Conservation (phyloP, 495 filamentous ascomycete genomes). For the Penicillium chermesinum region DNA sequence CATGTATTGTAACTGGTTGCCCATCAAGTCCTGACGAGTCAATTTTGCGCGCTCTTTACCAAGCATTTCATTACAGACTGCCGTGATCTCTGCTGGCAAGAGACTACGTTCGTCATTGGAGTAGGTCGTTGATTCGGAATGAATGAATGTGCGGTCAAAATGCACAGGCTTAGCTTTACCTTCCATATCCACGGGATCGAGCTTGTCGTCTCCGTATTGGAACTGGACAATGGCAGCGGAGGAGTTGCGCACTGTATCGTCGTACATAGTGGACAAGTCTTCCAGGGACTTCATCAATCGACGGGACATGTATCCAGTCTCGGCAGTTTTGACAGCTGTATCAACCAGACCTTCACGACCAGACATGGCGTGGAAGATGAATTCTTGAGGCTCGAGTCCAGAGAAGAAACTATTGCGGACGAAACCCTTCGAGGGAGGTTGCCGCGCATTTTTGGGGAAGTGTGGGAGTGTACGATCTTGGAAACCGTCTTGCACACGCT, state of each 20-base stretch:
- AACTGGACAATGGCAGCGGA: constrained; percentile 86
- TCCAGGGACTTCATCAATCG: constrained; percentile 97
- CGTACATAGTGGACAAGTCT: constrained; percentile 86
- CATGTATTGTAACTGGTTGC: constrained; percentile 53
- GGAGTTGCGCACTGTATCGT: constrained; percentile 89
- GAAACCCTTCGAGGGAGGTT: constrained; percentile 92
- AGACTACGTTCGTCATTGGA: constrained; percentile 67
- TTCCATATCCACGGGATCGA: constrained; percentile 98
- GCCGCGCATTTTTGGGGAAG: constrained; percentile 86
- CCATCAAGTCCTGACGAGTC: constrained; percentile 50
- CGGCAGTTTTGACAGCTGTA: constrained; percentile 98
- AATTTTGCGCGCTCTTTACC: constrained; percentile 60
- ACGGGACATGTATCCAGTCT: constrained; percentile 98
- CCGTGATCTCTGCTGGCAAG: constrained; percentile 66
- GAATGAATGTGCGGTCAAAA: constrained; percentile 87
- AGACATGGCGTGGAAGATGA: constrained; percentile 97
- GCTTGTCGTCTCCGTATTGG: constrained; percentile 89
- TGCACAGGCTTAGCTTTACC: constrained; percentile 87
- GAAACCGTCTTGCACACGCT: constrained; percentile 93
- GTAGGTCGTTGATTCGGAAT: constrained; percentile 74
- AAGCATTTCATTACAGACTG: constrained; percentile 59
- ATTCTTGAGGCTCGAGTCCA: constrained; percentile 83
- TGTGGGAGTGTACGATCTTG: constrained; percentile 92
- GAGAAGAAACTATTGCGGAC: constrained; percentile 96
- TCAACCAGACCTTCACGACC: constrained; percentile 98